These are phyloP conservation scores for Dalbergia oliveri DNA, from an alignment of 306 rosid genomes.

Conservation along the genomic window DNA sequence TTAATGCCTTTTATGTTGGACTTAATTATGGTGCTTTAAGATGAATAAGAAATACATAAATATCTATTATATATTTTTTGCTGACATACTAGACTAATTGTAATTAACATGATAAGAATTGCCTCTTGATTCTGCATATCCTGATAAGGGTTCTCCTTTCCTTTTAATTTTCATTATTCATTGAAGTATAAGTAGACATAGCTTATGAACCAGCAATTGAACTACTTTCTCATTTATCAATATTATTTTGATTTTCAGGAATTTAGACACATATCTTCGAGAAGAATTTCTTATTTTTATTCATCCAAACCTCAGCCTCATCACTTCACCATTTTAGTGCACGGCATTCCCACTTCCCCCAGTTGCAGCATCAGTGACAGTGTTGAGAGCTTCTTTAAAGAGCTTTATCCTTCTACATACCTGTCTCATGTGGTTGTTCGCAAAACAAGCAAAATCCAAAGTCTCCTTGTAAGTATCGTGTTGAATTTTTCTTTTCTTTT, in stretches of 20 bases:
- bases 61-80: not conserved
- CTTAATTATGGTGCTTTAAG: constrained; percentile 13
- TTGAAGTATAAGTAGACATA: constrained; percentile 24
- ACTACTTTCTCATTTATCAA: constrained; percentile 42
- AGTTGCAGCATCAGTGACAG: constrained; percentile 66
- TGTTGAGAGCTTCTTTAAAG: constrained; percentile 74
- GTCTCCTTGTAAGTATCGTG: constrained; percentile 69
- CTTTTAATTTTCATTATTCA: constrained; percentile 31
- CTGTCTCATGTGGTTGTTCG: constrained; percentile 77
- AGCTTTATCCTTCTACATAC: constrained; percentile 81
- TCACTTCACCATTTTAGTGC: constrained; percentile 88
- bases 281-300: constrained; percentile 77
- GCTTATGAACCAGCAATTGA: constrained; percentile 44
- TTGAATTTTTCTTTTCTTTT: constrained; percentile 36
- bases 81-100: not conserved
- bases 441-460: constrained; percentile 66
- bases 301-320: constrained; percentile 91
- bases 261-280: constrained; percentile 72
- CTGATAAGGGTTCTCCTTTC: constrained; percentile 18
- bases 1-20: constrained; percentile 33
- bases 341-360: constrained; percentile 67
- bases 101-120: not conserved
- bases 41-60: not conserved
- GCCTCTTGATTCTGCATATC: not conserved
- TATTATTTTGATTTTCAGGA: constrained; percentile 66